Conservation (phyloP, 768 basidiomycete species). For the Rossbeevera mucosa region DNA sequence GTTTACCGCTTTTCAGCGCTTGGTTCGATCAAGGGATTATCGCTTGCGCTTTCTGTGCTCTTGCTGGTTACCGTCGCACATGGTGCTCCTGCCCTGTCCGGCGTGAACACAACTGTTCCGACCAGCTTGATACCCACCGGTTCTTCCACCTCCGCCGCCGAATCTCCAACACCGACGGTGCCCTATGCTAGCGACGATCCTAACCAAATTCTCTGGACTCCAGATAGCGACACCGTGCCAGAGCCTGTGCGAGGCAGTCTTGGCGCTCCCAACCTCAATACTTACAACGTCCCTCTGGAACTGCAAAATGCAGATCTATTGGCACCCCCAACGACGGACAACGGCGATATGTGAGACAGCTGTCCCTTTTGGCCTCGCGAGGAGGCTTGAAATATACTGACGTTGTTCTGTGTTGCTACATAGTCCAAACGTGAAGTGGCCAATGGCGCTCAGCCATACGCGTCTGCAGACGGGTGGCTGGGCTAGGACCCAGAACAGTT, state of each 20-base stretch:
- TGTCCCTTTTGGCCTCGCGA: neutral
- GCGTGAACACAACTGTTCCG: neutral
- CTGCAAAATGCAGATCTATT: conserved; percentile 53
- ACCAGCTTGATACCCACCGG: neutral
- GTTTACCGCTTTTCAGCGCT: neutral
- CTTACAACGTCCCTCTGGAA: conserved; percentile 49
- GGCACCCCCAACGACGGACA: conserved; percentile 57
- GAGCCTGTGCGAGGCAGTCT: conserved; percentile 40
- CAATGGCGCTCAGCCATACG: conserved; percentile 52
- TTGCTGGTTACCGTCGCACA: conserved; percentile 1
- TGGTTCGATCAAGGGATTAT: conserved; percentile 6
- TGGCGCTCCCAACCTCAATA: conserved; percentile 48
- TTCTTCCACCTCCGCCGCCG: conserved; percentile 17
- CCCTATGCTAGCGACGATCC: conserved; percentile 39
- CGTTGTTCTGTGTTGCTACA: too few relatives aligned
- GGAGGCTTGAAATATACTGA: neutral
- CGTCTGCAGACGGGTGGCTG: conserved; percentile 55
- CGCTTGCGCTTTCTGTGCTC: neutral
- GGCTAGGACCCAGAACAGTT: conserved; percentile 55
- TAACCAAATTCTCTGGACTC: conserved; percentile 40
- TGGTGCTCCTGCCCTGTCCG: neutral
- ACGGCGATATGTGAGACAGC: conserved; percentile 41
- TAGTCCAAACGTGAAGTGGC: conserved; percentile 54
- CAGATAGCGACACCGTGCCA: conserved; percentile 21
- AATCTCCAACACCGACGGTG: conserved; percentile 37